These are phyloP conservation scores for Colletotrichum viniferum DNA, from an alignment of 2,329 filamentous ascomycete genomes.

Conservation along the genomic window DNA sequence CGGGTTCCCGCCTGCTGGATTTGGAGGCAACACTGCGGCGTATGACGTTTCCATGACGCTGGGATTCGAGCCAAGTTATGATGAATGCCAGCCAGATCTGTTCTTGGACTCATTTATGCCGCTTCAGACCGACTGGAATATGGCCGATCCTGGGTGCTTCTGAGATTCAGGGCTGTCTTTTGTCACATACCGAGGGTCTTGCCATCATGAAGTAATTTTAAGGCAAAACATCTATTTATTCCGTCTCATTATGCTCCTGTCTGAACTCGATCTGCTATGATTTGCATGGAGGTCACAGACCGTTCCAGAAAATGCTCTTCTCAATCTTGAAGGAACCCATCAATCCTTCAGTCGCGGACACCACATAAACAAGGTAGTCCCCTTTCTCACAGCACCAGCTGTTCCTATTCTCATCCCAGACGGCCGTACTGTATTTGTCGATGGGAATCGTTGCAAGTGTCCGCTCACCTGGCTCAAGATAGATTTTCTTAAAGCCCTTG, in stretches of 20 bases:
- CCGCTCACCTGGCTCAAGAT: conserved; percentile 62
- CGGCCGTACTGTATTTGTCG: conserved; percentile 68
- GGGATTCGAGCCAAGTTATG: conserved; percentile 9
- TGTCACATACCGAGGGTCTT: neutral
- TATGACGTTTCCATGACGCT: conserved; percentile 9
- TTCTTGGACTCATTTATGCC: conserved; percentile 13
- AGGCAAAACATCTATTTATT: rapidly evolving
- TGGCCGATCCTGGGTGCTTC: neutral
- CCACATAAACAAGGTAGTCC: conserved; percentile 65
- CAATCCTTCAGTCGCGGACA: conserved; percentile 48
- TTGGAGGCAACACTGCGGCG: neutral
- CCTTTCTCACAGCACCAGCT: conserved; percentile 73
- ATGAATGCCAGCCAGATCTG: conserved; percentile 4
- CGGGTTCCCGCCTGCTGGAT: neutral
- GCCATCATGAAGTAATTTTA: neutral
- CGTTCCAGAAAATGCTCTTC: conserved; percentile 71
- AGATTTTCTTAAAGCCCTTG: conserved; percentile 63
- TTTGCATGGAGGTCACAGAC: conserved; percentile 45
- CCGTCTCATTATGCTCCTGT: neutral
- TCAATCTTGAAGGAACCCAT: conserved; percentile 58
- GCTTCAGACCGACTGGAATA: neutral
- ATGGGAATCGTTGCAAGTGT: conserved; percentile 59
- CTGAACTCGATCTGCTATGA: neutral
- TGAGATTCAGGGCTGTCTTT: neutral
- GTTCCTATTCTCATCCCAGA: conserved; percentile 71